Conservation (phyloP, 1,284 basidiomycete species). For the Sparassis latifolia region DNA sequence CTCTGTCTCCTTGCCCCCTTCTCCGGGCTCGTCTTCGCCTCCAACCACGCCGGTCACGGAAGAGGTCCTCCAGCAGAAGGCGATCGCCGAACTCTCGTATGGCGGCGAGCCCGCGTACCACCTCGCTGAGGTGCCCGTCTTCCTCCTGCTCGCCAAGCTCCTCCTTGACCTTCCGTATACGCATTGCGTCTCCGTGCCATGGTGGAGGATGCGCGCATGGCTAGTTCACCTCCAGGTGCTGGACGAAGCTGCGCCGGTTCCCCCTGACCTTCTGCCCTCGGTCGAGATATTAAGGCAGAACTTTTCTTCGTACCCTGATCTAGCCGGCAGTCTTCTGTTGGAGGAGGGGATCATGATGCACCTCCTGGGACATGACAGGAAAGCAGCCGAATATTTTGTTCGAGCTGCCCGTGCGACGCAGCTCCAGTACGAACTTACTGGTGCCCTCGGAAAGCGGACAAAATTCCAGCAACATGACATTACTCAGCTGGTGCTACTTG, state of each 20-base stretch:
- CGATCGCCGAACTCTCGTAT: constrained; percentile 75
- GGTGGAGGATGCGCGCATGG: constrained; percentile 80
- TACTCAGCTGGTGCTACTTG: constrained; percentile 91
- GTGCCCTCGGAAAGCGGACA: constrained; percentile 90
- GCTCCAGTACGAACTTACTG: constrained; percentile 87
- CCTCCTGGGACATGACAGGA: constrained; percentile 66
- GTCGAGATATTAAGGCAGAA: constrained; percentile 43
- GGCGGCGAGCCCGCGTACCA: constrained; percentile 97
- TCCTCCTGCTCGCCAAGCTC: constrained; percentile 75
- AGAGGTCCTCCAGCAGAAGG: constrained; percentile 54
- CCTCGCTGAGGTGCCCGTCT: constrained; percentile 63
- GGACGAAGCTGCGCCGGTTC: constrained; percentile 75
- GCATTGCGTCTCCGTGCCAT: constrained; percentile 42
- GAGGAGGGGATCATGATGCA: constrained; percentile 83
- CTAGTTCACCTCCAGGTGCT: constrained; percentile 80
- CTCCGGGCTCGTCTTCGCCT: constrained; percentile 3
- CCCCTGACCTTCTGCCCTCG: constrained; percentile 39
- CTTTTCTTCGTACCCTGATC: constrained; percentile 44
- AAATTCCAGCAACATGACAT: constrained; percentile 88
- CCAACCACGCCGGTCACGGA: constrained; percentile 30
- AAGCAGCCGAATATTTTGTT: constrained; percentile 77
- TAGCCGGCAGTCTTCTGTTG: constrained; percentile 66
- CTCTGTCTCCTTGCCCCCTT: constrained; percentile 25
- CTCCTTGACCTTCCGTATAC: constrained; percentile 52
- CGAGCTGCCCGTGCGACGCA: constrained; percentile 73